Conservation (phyloP, 1,284 basidiomycete species). For the Fomitopsis pinicola region DNA sequence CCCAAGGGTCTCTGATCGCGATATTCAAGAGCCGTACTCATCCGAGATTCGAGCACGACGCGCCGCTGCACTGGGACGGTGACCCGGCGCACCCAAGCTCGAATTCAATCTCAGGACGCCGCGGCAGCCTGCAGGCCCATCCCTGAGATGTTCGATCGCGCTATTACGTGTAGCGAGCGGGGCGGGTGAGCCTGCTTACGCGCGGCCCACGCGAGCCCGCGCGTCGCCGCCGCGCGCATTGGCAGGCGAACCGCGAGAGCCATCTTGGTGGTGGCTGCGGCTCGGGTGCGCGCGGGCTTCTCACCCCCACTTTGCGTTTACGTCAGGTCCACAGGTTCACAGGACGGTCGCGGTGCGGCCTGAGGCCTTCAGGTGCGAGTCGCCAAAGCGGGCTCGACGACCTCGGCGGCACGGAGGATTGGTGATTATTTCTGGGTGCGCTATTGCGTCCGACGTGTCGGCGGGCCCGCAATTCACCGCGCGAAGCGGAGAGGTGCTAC, state of each 20-base stretch:
- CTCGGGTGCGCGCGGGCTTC: neutral
- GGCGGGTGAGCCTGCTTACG: neutral
- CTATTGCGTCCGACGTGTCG: too few species aligned
- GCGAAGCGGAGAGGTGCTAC: too few species aligned
- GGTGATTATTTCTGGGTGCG: neutral
- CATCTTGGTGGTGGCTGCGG: neutral
- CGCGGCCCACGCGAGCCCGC: neutral
- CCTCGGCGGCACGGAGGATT: neutral
- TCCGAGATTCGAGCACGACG: too few species aligned
- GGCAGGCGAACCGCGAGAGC: neutral
- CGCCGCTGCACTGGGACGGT: too few species aligned
- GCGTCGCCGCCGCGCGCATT: neutral
- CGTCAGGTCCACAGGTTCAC: neutral
- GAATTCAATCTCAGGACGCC: too few species aligned
- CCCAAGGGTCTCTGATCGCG: too few species aligned
- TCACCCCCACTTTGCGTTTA: neutral
- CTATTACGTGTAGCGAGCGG: neutral
- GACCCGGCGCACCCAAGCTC: too few species aligned
- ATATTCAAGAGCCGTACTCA: too few species aligned
- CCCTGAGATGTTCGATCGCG: neutral
- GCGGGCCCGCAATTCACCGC: too few species aligned
- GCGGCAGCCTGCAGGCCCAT: neutral
- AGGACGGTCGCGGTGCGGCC: too few species aligned
- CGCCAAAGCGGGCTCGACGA: neutral
- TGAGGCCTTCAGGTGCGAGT: too few species aligned